phyloP scores from a whole-genome alignment of 2,329 filamentous ascomycete species.

The Fusarium sambucinum region DNA sequence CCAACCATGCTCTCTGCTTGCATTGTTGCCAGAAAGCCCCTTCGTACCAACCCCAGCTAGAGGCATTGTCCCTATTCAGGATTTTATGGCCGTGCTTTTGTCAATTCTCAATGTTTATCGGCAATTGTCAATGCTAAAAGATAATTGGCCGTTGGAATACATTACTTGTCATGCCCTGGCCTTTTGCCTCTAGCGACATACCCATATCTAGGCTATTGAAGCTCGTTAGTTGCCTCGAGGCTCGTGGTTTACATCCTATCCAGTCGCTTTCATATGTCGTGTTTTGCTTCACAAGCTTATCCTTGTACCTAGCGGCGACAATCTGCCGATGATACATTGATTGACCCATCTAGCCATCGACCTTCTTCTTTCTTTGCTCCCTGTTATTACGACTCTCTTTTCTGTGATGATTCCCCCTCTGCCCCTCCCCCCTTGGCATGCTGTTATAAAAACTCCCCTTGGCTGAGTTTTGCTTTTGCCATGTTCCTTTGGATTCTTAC shows the following conservation, averaged over 20 bases:
- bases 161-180: conserved; percentile 13
- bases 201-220: conserved; percentile 28
- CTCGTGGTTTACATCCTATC: conserved; percentile 25
- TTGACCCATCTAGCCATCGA: conserved; percentile 39
- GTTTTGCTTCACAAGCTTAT: conserved; percentile 40
- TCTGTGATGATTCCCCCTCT: conserved; percentile 18
- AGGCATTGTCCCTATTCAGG: conserved; percentile 17
- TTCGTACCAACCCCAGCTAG: conserved; percentile 25
- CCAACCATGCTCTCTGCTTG: conserved; percentile 29
- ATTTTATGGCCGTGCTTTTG: conserved; percentile 25
- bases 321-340: conserved; percentile 27
- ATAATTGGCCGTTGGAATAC: conserved; percentile 27
- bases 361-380: conserved; percentile 22
- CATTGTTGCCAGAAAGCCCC: conserved; percentile 14
- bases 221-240: conserved; percentile 17
- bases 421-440: conserved; percentile 20
- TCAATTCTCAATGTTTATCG: conserved; percentile 13
- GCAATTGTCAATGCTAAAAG: conserved; percentile 6
- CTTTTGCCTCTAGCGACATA: conserved; percentile 25
- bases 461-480: conserved; percentile 40
- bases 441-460: conserved; percentile 32
- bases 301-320: conserved; percentile 28
- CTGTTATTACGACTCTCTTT: conserved; percentile 17
- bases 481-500: conserved; percentile 22
- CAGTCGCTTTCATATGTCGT: conserved; percentile 36